Percentiles rank a stretch among this genome's conserved stretches.
These are phyloP conservation scores for Penicillium sp. DNA, from an alignment of 2,329 filamentous ascomycete species.

Conservation along the genomic window DNA sequence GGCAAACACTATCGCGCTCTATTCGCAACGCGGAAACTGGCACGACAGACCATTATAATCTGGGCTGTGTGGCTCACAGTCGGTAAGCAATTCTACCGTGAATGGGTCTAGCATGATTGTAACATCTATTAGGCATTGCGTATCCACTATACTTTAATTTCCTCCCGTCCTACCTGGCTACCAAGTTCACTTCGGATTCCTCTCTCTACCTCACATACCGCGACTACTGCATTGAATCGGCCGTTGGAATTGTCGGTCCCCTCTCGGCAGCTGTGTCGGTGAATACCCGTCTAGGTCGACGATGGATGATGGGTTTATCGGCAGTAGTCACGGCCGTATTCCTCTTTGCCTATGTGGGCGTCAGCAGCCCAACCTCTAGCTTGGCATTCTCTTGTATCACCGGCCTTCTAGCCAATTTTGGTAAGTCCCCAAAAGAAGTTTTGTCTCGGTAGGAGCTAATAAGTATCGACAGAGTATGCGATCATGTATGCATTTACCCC, in stretches of 20 bases:
- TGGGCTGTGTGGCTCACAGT: constrained; percentile 49
- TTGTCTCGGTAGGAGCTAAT: background rate
- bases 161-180: constrained; percentile 48
- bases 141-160: constrained; percentile 52
- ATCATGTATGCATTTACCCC: constrained; percentile 32
- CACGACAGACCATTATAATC: constrained; percentile 35
- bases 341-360: constrained; percentile 48
- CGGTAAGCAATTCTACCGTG: constrained; percentile 2
- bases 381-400: constrained; percentile 43
- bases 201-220: constrained; percentile 25
- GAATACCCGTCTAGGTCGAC: constrained; percentile 44
- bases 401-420: constrained; percentile 46
- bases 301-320: constrained; percentile 49
- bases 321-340: constrained; percentile 49
- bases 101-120: background rate
- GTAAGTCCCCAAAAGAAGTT: constrained; percentile 4
- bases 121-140: constrained; percentile 37
- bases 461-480: constrained; percentile 27
- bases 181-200: constrained; percentile 31
- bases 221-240: constrained; percentile 33
- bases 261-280: constrained; percentile 45
- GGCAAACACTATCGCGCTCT: constrained; percentile 28
- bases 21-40: constrained; percentile 27
- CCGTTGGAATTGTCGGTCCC: constrained; percentile 43
- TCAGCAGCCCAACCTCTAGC: constrained; percentile 37